These are phyloP conservation scores for Kodamaea fukazawae DNA, from an alignment of 805 yeast genomes.

Conservation along the genomic window DNA sequence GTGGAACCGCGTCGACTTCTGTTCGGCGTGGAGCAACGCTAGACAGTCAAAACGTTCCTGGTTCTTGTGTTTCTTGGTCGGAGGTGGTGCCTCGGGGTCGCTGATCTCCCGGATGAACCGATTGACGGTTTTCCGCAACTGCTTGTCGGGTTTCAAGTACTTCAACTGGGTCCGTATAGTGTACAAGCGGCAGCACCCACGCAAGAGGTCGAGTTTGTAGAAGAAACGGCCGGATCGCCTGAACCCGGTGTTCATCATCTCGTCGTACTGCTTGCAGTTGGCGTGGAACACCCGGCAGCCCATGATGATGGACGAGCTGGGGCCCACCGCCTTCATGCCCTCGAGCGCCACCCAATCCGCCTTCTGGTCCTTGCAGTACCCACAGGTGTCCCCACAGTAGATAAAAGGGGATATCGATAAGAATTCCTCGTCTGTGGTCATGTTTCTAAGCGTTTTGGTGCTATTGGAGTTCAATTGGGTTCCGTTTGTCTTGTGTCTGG, in stretches of 20 bases:
- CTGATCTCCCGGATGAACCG: slow-evolving; percentile 45
- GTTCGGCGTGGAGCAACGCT: slow-evolving; percentile 41
- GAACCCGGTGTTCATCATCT: slow-evolving; percentile 67
- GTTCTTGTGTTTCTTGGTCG: slow-evolving; percentile 11
- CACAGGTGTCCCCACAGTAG: slow-evolving; percentile 53
- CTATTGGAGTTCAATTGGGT: too few species aligned
- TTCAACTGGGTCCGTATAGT: slow-evolving; percentile 64
- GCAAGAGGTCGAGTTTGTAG: slow-evolving; percentile 60
- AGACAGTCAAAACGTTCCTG: slow-evolving; percentile 18
- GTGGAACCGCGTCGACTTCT: slow-evolving; percentile 28
- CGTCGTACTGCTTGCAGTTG: slow-evolving; percentile 56
- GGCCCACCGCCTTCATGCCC: slow-evolving; percentile 25
- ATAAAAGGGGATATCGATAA: slow-evolving; percentile 44
- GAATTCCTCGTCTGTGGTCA: slow-evolving; percentile 7
- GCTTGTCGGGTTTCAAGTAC: slow-evolving; percentile 53
- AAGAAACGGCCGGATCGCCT: slow-evolving; percentile 74
- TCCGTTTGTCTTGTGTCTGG: too few species aligned
- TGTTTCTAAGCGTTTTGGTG: not conserved
- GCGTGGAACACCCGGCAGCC: slow-evolving; percentile 45
- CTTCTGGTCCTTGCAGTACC: slow-evolving; percentile 63
- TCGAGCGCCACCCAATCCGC: slow-evolving; percentile 37
- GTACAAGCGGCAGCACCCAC: slow-evolving; percentile 77
- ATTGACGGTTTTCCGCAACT: slow-evolving; percentile 63
- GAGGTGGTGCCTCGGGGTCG: slow-evolving; percentile 10
- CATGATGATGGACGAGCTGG: slow-evolving; percentile 20